These are phyloP conservation scores for Solanum peruvianum DNA, from an alignment of 257 asterid species.

Conservation along the genomic window DNA sequence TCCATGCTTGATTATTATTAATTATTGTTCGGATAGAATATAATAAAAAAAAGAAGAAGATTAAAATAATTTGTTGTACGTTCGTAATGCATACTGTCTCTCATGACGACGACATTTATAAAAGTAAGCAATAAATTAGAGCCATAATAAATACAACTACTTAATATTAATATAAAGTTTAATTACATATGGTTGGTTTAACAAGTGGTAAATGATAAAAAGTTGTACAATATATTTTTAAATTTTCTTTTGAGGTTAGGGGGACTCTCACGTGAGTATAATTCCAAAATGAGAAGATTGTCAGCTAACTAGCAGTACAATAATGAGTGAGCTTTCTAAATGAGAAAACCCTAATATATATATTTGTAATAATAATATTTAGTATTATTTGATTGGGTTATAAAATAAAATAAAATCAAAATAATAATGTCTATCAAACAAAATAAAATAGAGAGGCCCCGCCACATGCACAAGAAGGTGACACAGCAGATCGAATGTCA, in stretches of 20 bases:
- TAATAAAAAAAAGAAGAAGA: background rate
- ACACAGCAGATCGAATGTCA: background rate
- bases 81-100: background rate
- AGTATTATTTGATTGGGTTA: background rate
- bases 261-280: background rate
- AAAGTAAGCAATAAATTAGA: background rate
- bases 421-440: background rate
- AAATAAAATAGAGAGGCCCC: background rate
- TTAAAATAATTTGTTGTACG: background rate
- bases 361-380: background rate
- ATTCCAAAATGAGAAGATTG: background rate
- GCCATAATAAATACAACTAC: background rate
- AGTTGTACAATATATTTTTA: background rate
- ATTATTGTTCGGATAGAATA: background rate
- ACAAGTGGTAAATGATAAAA: background rate
- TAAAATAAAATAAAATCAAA: background rate
- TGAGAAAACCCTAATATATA: background rate
- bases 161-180: background rate
- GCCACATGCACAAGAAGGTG: slow-evolving; percentile 1
- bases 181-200: background rate
- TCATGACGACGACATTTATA: background rate
- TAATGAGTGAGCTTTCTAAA: background rate
- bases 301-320: background rate
- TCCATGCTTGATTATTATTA: background rate
- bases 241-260: background rate